phyloP scores from a whole-genome alignment of 108 stramenopile genomes.

The Schizochytrium sp. region DNA sequence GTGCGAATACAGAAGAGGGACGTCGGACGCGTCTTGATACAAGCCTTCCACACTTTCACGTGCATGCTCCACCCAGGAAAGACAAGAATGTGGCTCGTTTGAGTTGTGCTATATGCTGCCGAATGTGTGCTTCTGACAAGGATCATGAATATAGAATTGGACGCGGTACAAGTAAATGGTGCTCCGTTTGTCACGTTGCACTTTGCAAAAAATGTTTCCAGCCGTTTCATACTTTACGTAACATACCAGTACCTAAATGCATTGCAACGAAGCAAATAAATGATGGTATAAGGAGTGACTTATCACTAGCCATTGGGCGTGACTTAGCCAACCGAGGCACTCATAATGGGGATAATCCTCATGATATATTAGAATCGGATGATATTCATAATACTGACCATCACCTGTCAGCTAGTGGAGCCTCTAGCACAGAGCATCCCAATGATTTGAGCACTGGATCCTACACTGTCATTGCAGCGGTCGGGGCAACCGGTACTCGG shows the following conservation, averaged over 20 bases:
- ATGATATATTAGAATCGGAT: too few species aligned
- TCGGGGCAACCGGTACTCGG: neutral
- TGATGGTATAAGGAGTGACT: neutral
- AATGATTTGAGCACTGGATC: too few species aligned
- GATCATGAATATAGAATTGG: neutral
- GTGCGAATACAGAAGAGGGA: slow-evolving; percentile 9
- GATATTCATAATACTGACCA: too few species aligned
- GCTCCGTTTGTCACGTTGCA: slow-evolving; percentile 37
- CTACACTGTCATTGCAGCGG: neutral
- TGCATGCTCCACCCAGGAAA: slow-evolving; percentile 1
- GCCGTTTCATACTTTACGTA: slow-evolving; percentile 11
- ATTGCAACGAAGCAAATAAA: neutral
- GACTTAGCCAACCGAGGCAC: too few species aligned
- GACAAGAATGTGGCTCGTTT: neutral
- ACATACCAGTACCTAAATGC: neutral
- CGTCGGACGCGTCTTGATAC: neutral
- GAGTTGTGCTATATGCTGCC: slow-evolving; percentile 26
- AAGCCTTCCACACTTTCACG: neutral
- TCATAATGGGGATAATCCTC: too few species aligned
- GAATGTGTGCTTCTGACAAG: neutral
- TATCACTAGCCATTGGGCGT: too few species aligned
- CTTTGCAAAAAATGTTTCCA: slow-evolving; percentile 29
- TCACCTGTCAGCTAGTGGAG: too few species aligned
- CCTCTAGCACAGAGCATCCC: too few species aligned
- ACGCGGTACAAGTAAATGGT: slow-evolving; percentile 34